These are phyloP conservation scores for Parmales sp. DNA, from an alignment of 108 stramenopile genomes.

Conservation along the genomic window DNA sequence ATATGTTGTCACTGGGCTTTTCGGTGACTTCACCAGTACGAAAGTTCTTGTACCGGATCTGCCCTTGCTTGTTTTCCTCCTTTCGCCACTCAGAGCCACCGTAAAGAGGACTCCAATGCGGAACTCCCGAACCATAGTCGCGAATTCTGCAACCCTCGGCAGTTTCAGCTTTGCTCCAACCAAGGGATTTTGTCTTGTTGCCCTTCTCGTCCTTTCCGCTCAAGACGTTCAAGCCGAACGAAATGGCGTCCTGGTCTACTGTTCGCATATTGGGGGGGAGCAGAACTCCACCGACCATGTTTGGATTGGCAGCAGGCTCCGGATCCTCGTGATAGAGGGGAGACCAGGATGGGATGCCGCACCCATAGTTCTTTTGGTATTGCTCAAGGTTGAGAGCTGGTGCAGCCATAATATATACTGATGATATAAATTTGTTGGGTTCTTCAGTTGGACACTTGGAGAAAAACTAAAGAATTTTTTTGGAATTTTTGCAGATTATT, in stretches of 20 bases:
- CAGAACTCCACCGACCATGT: constrained; percentile 3
- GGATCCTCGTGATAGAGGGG: constrained; percentile 4
- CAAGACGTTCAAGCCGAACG: neutral
- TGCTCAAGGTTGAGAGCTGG: constrained; percentile 5
- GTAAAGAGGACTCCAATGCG: constrained; percentile 11
- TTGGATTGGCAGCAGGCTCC: neutral
- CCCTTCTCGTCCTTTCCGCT: neutral
- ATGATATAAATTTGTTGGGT: no score
- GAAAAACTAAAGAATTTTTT: neutral
- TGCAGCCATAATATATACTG: neutral
- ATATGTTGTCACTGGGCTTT: neutral
- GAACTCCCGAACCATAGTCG: neutral
- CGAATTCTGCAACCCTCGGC: neutral
- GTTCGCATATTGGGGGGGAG: neutral
- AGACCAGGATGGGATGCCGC: constrained; percentile 9
- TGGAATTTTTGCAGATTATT: neutral
- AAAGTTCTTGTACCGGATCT: neutral
- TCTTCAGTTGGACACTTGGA: neutral
- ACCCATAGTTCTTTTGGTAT: constrained; percentile 9
- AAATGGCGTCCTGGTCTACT: neutral
- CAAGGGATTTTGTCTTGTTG: neutral
- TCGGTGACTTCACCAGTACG: neutral
- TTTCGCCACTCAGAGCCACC: neutral
- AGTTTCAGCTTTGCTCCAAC: neutral
- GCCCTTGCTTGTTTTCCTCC: neutral